phyloP scores from a whole-genome alignment of 176 grass and related monocot species.

The Panicum miliaceum region DNA sequence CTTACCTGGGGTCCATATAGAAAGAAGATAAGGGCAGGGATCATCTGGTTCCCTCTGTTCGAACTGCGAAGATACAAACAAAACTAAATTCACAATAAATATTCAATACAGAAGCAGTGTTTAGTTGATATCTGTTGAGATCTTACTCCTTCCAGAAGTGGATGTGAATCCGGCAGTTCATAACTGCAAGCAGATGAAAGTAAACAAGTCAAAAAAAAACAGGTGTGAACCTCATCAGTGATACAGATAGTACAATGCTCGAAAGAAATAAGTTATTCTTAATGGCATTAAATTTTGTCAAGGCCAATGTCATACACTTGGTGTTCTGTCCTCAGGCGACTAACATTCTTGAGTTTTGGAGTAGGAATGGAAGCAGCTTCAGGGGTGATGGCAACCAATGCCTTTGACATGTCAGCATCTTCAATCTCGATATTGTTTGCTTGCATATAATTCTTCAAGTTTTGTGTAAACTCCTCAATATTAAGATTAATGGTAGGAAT shows the following conservation, averaged over 20 bases:
- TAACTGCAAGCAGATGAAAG: conserved; percentile 67
- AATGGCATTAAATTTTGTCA: conserved; percentile 21
- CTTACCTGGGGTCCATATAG: conserved; percentile 91
- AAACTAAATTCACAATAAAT: conserved; percentile 37
- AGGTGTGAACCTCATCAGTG: background rate
- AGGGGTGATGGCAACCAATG: conserved; percentile 67
- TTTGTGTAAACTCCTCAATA: conserved; percentile 77
- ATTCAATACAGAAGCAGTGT: conserved; percentile 11
- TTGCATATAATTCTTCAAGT: conserved; percentile 81
- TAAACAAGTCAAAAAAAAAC: conserved; percentile 26
- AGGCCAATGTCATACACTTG: conserved; percentile 72
- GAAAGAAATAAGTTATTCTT: conserved; percentile 14
- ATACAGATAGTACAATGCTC: conserved; percentile 4
- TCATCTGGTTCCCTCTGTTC: conserved; percentile 80
- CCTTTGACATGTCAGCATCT: conserved; percentile 75
- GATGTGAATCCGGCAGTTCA: conserved; percentile 77
- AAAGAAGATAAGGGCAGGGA: conserved; percentile 80
- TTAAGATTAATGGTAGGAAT: conserved; percentile 86
- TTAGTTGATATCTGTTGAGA: conserved; percentile 22
- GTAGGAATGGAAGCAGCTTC: conserved; percentile 81
- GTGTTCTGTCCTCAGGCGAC: conserved; percentile 87
- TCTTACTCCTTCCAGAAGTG: conserved; percentile 72
- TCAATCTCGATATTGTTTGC: conserved; percentile 68
- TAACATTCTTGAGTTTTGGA: conserved; percentile 86
- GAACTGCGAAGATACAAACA: conserved; percentile 51